phyloP scores from a whole-genome alignment of 2,329 filamentous ascomycete genomes.

The Zelopaecilomyces penicillatus region DNA sequence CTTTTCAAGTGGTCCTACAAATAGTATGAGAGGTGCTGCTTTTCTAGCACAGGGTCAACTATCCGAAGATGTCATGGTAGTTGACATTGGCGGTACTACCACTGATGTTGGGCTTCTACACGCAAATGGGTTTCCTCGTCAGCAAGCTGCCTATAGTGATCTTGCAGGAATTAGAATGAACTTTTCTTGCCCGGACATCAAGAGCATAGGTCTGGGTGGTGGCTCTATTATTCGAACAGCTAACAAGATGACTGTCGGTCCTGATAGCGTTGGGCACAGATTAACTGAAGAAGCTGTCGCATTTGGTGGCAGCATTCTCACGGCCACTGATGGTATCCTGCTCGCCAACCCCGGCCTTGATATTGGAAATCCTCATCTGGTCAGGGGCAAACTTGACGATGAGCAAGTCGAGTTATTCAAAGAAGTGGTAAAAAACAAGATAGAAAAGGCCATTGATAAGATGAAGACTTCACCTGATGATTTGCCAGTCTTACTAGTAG shows the following conservation, averaged over 20 bases:
- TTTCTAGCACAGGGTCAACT: conserved; percentile 40
- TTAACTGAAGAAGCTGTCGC: conserved; percentile 44
- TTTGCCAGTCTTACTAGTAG: conserved; percentile 52
- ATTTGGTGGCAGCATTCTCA: conserved; percentile 49
- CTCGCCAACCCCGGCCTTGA: conserved; percentile 22
- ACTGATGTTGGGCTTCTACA: conserved; percentile 55
- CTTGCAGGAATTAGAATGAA: conserved; percentile 57
- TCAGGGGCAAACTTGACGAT: conserved; percentile 21
- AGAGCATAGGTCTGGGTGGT: conserved; percentile 51
- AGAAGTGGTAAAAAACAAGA: conserved; percentile 36
- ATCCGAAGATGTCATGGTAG: conserved; percentile 43
- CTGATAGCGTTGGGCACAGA: conserved; percentile 54
- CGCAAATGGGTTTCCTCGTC: conserved; percentile 53
- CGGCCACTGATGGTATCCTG: conserved; percentile 48
- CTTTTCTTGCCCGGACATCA: conserved; percentile 48
- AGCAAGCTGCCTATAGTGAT: conserved; percentile 54
- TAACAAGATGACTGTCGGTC: conserved; percentile 41
- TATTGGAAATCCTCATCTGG: conserved; percentile 34
- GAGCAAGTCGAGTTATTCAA: conserved; percentile 30
- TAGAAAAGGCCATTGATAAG: conserved; percentile 49
- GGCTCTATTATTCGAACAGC: conserved; percentile 43
- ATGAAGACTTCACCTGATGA: conserved; percentile 57
- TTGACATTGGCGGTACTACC: conserved; percentile 60
- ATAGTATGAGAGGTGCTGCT: conserved; percentile 55
- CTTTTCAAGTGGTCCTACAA: conserved; percentile 56